These are phyloP conservation scores for Russula earlei DNA, from an alignment of 768 basidiomycete genomes.

Conservation along the genomic window DNA sequence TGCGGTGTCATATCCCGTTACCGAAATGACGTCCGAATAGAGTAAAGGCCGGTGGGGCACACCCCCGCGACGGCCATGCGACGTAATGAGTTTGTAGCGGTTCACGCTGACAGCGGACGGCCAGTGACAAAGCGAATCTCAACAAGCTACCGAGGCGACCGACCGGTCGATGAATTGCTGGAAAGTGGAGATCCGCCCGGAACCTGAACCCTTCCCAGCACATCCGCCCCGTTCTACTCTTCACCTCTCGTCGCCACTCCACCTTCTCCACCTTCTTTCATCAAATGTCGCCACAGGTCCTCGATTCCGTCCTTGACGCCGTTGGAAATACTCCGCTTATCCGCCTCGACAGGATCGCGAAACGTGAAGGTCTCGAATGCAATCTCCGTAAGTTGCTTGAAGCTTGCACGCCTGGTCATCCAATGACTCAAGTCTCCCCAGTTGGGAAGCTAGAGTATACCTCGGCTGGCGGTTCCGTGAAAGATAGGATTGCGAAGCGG, in stretches of 20 bases:
- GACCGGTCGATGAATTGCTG: too few relatives aligned
- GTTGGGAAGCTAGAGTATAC: conserved; percentile 88
- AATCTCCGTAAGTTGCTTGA: conserved; percentile 66
- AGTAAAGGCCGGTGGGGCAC: too few relatives aligned
- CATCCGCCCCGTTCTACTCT: too few relatives aligned
- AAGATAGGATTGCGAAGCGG: conserved; percentile 91
- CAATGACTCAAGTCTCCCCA: conserved; percentile 24
- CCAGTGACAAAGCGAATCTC: too few relatives aligned
- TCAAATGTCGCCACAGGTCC: conserved; percentile 31
- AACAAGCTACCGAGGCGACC: too few relatives aligned
- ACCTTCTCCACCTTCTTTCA: too few relatives aligned
- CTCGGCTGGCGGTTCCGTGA: conserved; percentile 88
- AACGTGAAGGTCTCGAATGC: conserved; percentile 69
- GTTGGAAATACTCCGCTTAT: conserved; percentile 90
- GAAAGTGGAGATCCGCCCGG: background rate
- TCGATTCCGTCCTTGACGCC: conserved; percentile 74
- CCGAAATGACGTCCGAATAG: too few relatives aligned
- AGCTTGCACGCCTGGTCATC: background rate
- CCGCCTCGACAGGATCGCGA: conserved; percentile 70
- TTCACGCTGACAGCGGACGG: too few relatives aligned
- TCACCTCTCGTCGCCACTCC: background rate
- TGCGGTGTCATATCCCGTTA: background rate
- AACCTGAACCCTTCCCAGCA: too few relatives aligned
- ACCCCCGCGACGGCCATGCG: too few relatives aligned
- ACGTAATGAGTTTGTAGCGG: too few relatives aligned